Evolutionary conservation across 345 rosid genomes (phyloP), one percentile per base, ranked within the genome.

Genomic region (Abelmoschus esculentus): DNA sequence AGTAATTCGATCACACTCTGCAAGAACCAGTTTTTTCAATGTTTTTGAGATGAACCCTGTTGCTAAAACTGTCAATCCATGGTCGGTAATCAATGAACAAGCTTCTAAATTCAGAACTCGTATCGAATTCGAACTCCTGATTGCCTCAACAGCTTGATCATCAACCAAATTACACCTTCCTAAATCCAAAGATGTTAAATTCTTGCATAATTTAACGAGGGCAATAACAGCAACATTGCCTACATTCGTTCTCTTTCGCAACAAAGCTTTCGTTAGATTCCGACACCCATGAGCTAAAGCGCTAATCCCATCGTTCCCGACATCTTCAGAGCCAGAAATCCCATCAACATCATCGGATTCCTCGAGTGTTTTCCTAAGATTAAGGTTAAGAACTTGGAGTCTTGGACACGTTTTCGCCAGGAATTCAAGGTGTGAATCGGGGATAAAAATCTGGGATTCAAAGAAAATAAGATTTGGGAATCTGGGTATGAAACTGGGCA

Each of bases 1-100:
- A 0, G 86, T 77, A 9, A 82, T 59, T 61, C 78, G 61, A 60
- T 75, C 81, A 71, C 84, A 82, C n/a, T 82, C 83, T 1, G 75
- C 75, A 12, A 84, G 34, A 66, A 77, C 74, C 76, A 82, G 65
- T 28, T 82, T 63, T 49, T 73, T 82, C 70, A 82, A 70, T 10
- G 86, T 55, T 54, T 66, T 80, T 38, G 84, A 72, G 42, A 66
- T 32, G 38, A 26, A 62, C 70, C 88, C 84, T 2, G 63, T 75
- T 0, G 83, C 81, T 70, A 80, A 73, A 61, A 46, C 69, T 7
- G 44, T 61, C 78, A 82, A 63, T 4, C 86, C 83, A 4, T 2
- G 28, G 69, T 80, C 86, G 0, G 83, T 80, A 63, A 84, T 67
- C 72, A 77, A 74, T 0, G 73, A 58, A 75, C 86, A 80, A 3